Conservation (phyloP, 345 rosid genomes). For the Garcia nutans region DNA sequence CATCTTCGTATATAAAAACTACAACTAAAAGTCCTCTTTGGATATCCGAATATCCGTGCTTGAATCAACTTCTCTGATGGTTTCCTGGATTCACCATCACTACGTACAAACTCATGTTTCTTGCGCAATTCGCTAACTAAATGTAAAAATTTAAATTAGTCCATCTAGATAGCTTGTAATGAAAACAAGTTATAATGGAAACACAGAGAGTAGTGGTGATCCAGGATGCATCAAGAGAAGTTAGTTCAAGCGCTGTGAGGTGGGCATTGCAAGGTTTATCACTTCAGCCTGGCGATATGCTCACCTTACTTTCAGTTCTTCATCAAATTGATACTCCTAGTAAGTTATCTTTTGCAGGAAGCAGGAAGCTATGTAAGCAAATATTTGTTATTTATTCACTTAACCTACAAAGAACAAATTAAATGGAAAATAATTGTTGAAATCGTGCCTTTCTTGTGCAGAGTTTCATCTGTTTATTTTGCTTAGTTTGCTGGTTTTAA, state of each 20-base stretch:
- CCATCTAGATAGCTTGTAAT: not conserved
- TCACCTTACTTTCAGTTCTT: conserved; percentile 39
- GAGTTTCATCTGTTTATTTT: not conserved
- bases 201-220: conserved; percentile 45
- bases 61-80: not conserved
- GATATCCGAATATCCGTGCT: not conserved
- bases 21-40: not conserved
- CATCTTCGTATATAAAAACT: not conserved
- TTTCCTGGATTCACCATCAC: not conserved
- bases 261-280: conserved; percentile 41
- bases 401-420: not conserved
- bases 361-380: conserved; percentile 7
- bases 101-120: not conserved
- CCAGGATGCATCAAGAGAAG: conserved; percentile 41
- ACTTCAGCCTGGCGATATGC: conserved; percentile 41
- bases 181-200: conserved; percentile 18
- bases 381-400: not conserved
- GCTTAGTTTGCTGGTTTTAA: not conserved
- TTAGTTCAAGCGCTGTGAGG: conserved; percentile 24
- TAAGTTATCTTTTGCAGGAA: conserved; percentile 11
- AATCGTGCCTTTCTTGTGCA: not conserved
- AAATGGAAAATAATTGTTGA: not conserved
- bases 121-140: not conserved
- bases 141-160: too few relatives aligned
- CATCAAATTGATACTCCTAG: conserved; percentile 19